Base-by-base conservation (phyloP, 768 basidiomycete species). In the Boletus rubropictus region DNA sequence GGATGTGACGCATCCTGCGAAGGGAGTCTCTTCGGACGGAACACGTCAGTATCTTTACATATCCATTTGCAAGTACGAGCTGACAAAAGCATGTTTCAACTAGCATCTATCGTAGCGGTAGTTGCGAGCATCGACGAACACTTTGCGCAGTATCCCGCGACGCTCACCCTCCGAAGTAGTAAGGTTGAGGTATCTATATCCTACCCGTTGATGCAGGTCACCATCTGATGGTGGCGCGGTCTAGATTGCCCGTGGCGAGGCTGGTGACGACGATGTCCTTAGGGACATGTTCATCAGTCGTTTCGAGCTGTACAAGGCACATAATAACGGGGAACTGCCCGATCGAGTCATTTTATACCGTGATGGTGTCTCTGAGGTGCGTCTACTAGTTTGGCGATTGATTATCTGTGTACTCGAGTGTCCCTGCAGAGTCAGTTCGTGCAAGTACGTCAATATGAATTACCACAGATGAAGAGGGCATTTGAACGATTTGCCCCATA, bases 321-420 rank as follows among this genome's bases (percentile, higher is more conserved):
- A 45, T 41, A 73, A 69, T 51, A 58, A 55, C 1, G 65, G 64
- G 4, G 31, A 36, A 18, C 57, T 79, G 3, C 78, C 78, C 1
- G 31, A 62, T 14, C 71, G 77, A 2, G 63, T 79, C 8, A 53
- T 79, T 22, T 65, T 79, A 5, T 79, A 73, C 52, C 70, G 77
- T 2, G 89, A 90, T 59, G 89, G 89, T 32, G 86, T 90, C 12
- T 88, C 86, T 1, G 87, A 89, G 69, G 86, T 85, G 36, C 20
- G 68, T 47, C n/a, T 38, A 12, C 35, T 20, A 3, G n/a, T 28
- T 39, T 18, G 17, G 3, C 20, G n/a, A 21, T 39, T 17, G 7
- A 31, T 8, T 14, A 8, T n/a, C 12, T n/a, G 18, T 11, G 42
- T 18, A 45, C 21, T 38, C 14, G 17, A 9, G 0, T 32, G n/a